phyloP scores from a whole-genome alignment of 352 stramenopile genomes.

The Phytopythium aichiense region DNA sequence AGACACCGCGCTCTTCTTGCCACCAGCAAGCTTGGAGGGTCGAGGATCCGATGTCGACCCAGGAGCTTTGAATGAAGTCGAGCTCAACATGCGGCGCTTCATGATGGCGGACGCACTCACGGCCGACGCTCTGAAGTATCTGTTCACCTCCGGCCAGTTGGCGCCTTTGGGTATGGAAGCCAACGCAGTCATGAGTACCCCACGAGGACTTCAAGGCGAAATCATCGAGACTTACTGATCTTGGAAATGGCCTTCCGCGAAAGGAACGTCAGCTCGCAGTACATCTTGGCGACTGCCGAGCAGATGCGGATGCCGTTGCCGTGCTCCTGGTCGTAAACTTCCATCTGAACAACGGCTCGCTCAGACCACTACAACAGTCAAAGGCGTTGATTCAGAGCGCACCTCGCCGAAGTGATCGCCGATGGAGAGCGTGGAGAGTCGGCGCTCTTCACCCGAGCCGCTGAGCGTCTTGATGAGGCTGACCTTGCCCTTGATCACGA shows the following conservation, averaged over 20 bases:
- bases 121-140: constrained; percentile 46
- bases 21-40: neutral
- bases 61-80: neutral
- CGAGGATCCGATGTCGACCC: neutral
- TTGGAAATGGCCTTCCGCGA: constrained; percentile 68
- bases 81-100: constrained; percentile 15
- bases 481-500: constrained; percentile 73
- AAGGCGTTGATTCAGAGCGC: neutral
- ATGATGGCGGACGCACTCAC: constrained; percentile 34
- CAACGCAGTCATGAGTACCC: neutral
- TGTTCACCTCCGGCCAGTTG: constrained; percentile 68
- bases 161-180: constrained; percentile 22
- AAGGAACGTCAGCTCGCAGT: constrained; percentile 77
- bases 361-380: neutral
- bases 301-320: constrained; percentile 83
- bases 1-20: constrained; percentile 1
- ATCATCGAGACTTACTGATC: constrained; percentile 44
- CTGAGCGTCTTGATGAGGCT: constrained; percentile 53
- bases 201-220: neutral
- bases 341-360: constrained; percentile 29
- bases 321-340: constrained; percentile 76
- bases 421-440: constrained; percentile 34
- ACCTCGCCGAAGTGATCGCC: constrained; percentile 85
- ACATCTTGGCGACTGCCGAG: constrained; percentile 71
- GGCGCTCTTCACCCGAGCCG: constrained; percentile 36